Base-by-base conservation (phyloP, 257 asterid species). In the Petunia secreta region DNA sequence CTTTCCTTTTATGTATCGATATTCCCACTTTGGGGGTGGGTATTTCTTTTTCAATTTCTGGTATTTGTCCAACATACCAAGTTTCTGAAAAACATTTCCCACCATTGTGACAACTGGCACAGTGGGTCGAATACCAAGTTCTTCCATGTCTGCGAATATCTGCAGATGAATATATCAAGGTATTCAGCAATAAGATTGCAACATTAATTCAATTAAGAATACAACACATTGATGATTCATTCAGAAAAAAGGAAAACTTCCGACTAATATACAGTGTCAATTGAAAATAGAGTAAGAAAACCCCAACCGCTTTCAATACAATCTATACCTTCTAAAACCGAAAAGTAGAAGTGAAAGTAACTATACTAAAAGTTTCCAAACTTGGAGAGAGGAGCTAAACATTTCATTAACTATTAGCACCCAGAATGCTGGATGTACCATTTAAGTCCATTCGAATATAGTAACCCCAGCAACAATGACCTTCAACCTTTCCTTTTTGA, bases 61-160 rank as follows among this genome's bases (percentile, higher is more conserved):
- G 78, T 85, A 90, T 79, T 92, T 93, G 87, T 95, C 97, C 89
- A 86, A 6, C 98, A 92, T 92, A 80, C 64, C 94, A 37, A 92
- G 94, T 87, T 90, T 91, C 83, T 85, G 84, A 82, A 95, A 89
- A 37, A 86, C 96, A 62, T 87, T 91, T 80, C 97, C 99, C 63
- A 95, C 91, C 97, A 89, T 90, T 7, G 85, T 80, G 43, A 95
- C 94, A 8, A 92, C 89, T 1, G 84, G 3, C 83, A 83, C 73
- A 40, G 87, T 90, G n/a, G 99, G 98, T 63, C 89, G 85, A 63
- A 90, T 81, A 36, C 97, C 91, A 4, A 95, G 99, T 91, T 93
- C 99, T 87, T 95, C 98, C 99, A 93, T 93, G 88, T 93, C 97
- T 63, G 97, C 99, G 69, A 93, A 95, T 90, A 89, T 83, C 98